Percentiles rank a stretch among this genome's conserved stretches.
Conservation (phyloP, 2,329 filamentous ascomycete genomes). For the Claviceps digitariae region DNA sequence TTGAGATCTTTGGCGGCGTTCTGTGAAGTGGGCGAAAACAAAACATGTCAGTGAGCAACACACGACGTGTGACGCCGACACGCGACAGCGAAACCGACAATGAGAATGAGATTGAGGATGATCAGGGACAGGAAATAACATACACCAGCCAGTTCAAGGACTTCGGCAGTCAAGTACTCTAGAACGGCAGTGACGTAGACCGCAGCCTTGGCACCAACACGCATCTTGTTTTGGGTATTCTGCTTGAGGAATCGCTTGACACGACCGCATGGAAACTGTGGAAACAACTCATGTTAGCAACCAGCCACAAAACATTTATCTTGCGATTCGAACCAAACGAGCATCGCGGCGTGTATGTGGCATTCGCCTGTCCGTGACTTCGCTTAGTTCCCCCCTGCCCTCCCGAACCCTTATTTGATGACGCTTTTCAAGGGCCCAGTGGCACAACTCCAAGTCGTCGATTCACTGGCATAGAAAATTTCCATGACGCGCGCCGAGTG, state of each 20-base stretch:
- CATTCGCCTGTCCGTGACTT: neutral
- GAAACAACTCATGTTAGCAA: neutral
- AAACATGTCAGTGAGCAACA: neutral
- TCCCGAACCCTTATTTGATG: neutral
- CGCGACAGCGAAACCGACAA: neutral
- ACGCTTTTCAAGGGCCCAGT: too few species aligned
- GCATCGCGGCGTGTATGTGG: neutral
- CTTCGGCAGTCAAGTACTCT: constrained; percentile 95
- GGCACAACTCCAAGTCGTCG: neutral
- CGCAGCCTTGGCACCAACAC: constrained; percentile 94
- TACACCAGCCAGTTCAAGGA: constrained; percentile 88
- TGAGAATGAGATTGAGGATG: neutral
- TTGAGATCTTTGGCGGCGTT: constrained; percentile 99
- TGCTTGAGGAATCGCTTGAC: constrained; percentile 99
- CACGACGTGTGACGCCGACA: neutral
- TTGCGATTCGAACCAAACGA: neutral
- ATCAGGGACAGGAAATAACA: constrained; percentile 16
- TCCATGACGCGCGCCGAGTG: neutral
- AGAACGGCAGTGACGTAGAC: constrained; percentile 97
- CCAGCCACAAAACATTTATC: neutral
- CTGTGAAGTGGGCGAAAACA: constrained; percentile 20
- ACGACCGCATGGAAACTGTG: constrained; percentile 93
- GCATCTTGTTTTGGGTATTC: constrained; percentile 99
- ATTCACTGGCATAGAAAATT: neutral
- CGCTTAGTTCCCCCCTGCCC: neutral